Evolutionary conservation across 2,329 filamentous ascomycete species (phyloP).

Genomic region (Volutella citrinella): DNA sequence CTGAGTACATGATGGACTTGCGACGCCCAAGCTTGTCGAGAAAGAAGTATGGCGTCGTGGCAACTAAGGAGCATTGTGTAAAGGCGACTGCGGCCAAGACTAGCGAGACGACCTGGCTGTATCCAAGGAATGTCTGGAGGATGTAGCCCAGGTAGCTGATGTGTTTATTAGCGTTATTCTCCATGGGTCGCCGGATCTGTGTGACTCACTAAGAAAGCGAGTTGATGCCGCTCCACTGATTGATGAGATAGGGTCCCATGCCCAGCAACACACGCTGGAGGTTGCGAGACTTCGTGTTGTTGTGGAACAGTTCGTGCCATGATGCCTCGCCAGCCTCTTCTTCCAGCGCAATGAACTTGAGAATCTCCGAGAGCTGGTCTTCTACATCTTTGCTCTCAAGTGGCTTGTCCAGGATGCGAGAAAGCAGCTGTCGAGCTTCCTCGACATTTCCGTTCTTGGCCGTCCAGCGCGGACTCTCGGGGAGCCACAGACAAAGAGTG

Average conservation of each 20-base stretch:
- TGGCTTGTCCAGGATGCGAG: too few relatives aligned
- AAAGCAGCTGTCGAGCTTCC: constrained; percentile 4
- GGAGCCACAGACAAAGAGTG: constrained; percentile 2
- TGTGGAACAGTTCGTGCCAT: constrained; percentile 6
- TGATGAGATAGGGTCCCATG: constrained; percentile 3
- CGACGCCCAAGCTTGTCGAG: constrained; percentile 6
- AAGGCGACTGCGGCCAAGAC: constrained; percentile 6
- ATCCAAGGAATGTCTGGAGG: constrained; percentile 2
- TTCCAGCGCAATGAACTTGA: constrained; percentile 4
- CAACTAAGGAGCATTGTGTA: constrained; percentile 4
- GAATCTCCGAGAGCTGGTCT: constrained; percentile 3
- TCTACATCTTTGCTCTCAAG: too few relatives aligned
- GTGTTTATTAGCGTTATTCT: too few relatives aligned
- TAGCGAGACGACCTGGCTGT: constrained; percentile 5
- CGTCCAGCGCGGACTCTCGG: constrained; percentile 5
- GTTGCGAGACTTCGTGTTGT: constrained; percentile 7
- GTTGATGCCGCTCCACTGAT: constrained; percentile 2
- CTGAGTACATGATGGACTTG: constrained; percentile 6
- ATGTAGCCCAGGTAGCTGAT: constrained; percentile 3
- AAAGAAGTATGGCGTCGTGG: constrained; percentile 6
- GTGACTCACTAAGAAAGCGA: not conserved
- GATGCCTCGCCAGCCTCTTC: constrained; percentile 3
- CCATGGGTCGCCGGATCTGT: too few relatives aligned
- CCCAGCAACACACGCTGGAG: constrained; percentile 4
- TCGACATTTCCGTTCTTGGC: constrained; percentile 3